These are phyloP conservation scores for Cymbidium sinense DNA, from an alignment of 106 monocot genomes.

Conservation along the genomic window DNA sequence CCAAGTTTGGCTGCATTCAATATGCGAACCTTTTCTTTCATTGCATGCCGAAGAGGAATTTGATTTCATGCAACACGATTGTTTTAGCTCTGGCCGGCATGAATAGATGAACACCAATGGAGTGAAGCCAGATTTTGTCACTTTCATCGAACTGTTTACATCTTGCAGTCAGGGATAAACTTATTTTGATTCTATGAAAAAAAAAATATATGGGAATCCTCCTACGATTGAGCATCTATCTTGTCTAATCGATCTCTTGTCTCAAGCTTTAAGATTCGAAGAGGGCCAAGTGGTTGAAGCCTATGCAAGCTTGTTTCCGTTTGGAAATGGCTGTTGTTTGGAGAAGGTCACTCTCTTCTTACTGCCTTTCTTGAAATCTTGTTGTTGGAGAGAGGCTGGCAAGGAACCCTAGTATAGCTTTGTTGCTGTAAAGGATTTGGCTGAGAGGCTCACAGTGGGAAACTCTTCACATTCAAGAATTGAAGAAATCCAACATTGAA, in stretches of 20 bases:
- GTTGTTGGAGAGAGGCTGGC: constrained; percentile 35
- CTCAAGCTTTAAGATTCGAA: constrained; percentile 46
- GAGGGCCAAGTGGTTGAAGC: constrained; percentile 68
- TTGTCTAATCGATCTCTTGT: constrained; percentile 56
- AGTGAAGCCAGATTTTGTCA: constrained; percentile 29
- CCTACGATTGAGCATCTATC: constrained; percentile 52
- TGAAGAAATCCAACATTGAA: constrained; percentile 25
- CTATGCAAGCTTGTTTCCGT: constrained; percentile 23
- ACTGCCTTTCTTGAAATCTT: constrained; percentile 33
- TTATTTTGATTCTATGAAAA: constrained; percentile 38
- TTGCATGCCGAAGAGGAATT: constrained; percentile 23
- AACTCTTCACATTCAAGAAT: constrained; percentile 33
- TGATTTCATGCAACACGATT: constrained; percentile 62
- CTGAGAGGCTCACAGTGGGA: constrained; percentile 35
- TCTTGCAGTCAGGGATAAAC: constrained; percentile 48
- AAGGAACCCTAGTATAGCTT: constrained; percentile 36
- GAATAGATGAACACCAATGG: constrained; percentile 31
- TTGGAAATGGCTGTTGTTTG: constrained; percentile 31
- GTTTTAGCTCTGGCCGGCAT: constrained; percentile 44
- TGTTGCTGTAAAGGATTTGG: constrained; percentile 25
- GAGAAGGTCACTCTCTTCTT: constrained; percentile 62
- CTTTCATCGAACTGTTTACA: constrained; percentile 45
- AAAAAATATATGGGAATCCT: constrained; percentile 12
- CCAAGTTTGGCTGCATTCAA: constrained; percentile 45
- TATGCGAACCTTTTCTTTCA: constrained; percentile 28